A percentile compares a stretch with the other conserved stretches of the same genome.
Evolutionary conservation across 2,329 filamentous ascomycete genomes (phyloP).

Genomic region (Ceratocystis lukuohia): DNA sequence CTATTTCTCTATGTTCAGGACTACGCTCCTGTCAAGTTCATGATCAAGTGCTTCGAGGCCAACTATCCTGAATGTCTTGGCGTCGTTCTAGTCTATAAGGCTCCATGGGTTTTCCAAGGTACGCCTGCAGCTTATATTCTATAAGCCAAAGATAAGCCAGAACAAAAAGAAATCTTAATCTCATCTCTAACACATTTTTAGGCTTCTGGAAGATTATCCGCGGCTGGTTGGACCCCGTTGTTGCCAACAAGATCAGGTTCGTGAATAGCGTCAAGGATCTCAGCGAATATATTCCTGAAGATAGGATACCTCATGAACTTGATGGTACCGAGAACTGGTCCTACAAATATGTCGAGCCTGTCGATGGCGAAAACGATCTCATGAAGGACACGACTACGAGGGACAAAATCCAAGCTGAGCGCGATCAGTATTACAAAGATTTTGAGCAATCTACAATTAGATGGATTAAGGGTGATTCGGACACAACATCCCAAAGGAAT

Average conservation of each 20-base stretch:
- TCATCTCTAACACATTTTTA: conserved; percentile 25
- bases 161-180: too few species aligned
- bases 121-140: conserved; percentile 15
- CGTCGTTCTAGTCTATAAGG: conserved; percentile 82
- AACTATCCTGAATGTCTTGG: conserved; percentile 94
- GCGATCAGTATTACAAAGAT: conserved; percentile 52
- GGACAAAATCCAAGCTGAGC: conserved; percentile 48
- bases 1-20: conserved; percentile 39
- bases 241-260: conserved; percentile 88
- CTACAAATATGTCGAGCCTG: conserved; percentile 70
- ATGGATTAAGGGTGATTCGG: conserved; percentile 51
- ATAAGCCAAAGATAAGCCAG: too few species aligned
- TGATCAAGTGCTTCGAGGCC: conserved; percentile 98
- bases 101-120: conserved; percentile 95
- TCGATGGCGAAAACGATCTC: conserved; percentile 57
- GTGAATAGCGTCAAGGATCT: conserved; percentile 71
- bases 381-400: conserved; percentile 54
- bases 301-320: conserved; percentile 65
- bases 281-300: conserved; percentile 56
- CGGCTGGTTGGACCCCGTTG: conserved; percentile 93
- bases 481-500: conserved; percentile 44
- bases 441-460: conserved; percentile 62
- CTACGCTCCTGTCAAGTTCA: conserved; percentile 93
- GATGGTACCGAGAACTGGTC: conserved; percentile 76
- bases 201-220: conserved; percentile 94